Evolutionary conservation across 495 filamentous ascomycete species (phyloP).

Genomic region (Trichoderma parareesei): DNA sequence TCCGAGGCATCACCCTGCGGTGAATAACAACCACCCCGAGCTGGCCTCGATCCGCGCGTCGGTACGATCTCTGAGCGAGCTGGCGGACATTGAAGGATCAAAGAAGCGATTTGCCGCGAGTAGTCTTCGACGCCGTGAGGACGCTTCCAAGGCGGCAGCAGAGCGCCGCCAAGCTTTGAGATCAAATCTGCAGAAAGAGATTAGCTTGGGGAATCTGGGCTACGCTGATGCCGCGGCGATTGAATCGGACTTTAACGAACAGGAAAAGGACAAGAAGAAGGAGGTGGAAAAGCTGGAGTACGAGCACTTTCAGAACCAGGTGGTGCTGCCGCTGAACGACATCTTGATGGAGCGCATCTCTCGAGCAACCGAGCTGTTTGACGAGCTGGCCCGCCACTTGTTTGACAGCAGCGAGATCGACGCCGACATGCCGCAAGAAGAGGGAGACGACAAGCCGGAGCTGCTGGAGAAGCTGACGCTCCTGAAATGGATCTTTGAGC

Average conservation of each 20-base stretch:
- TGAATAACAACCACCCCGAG: conserved; percentile 91
- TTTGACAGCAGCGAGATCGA: conserved; percentile 63
- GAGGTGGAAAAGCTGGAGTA: conserved; percentile 63
- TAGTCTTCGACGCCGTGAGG: conserved; percentile 35
- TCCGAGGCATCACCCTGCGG: conserved; percentile 85
- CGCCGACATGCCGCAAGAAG: conserved; percentile 80
- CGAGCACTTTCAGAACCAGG: conserved; percentile 64
- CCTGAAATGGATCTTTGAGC: conserved; percentile 96
- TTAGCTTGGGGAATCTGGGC: conserved; percentile 64
- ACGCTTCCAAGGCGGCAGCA: conserved; percentile 33
- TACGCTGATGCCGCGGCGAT: conserved; percentile 69
- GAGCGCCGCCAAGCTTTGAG: conserved; percentile 38
- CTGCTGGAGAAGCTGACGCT: conserved; percentile 88
- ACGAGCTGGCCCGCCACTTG: conserved; percentile 60
- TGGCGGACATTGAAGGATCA: conserved; percentile 60
- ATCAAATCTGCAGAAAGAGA: conserved; percentile 61
- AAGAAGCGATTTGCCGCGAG: conserved; percentile 49
- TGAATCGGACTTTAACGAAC: conserved; percentile 59
- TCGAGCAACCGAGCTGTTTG: conserved; percentile 56
- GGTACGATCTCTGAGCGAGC: conserved; percentile 68
- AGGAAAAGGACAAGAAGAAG: conserved; percentile 53
- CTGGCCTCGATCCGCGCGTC: conserved; percentile 66
- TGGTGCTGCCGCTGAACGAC: conserved; percentile 69
- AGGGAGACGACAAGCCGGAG: conserved; percentile 92
- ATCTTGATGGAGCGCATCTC: conserved; percentile 58